Evolutionary conservation across 1,139 yeast species (phyloP), one percentile per base, ranked within the genome.

Genomic region (Taphrina confusa): DNA sequence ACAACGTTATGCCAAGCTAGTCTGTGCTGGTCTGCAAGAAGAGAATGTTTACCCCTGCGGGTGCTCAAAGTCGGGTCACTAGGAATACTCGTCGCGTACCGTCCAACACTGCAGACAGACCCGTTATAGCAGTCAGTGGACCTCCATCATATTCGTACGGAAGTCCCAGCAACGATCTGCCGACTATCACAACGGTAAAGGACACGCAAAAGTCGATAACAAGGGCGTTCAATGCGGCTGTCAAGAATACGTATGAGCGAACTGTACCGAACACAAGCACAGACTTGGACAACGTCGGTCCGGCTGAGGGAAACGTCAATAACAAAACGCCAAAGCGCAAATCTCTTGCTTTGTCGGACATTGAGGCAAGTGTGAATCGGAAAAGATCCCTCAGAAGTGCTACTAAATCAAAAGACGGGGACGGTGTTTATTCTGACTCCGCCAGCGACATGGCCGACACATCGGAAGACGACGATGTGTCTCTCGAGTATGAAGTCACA

Each of bases 91-190:
- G 58, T 9, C 30, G 39, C 11, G 42, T 37, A n/a, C 25, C 23
- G 2, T 37, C 42, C 9, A 22, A 22, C 22, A 20, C n/a, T 14
- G 33, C 18, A 14, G 55, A 23, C 4, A 28, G 12, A 16, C 55
- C 28, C n/a, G 55, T 33, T n/a, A 23, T 37, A 4, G 33, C 40
- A 12, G 18, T 54, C 12, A 37, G 25, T 14, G 58, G 58, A 3
- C 58, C 58, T 14, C 61, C 59, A 4, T 59, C 61, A 27, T 59
- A 54, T 34, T 59, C 61, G 8, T 59, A 59, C 28, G 61, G 61
- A n/a, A 50, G 58, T n/a, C 59, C 61, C 2, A 33, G 46, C 11
- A 25, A 40, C 27, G 34, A 40, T 31, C 23, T 30, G 12, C 39
- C 57, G 14, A 37, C 31, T 11, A 16, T 25, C 14, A 14, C 44